Base-by-base conservation (phyloP, 495 filamentous ascomycete species). In the Aspergillus bridgeri region DNA sequence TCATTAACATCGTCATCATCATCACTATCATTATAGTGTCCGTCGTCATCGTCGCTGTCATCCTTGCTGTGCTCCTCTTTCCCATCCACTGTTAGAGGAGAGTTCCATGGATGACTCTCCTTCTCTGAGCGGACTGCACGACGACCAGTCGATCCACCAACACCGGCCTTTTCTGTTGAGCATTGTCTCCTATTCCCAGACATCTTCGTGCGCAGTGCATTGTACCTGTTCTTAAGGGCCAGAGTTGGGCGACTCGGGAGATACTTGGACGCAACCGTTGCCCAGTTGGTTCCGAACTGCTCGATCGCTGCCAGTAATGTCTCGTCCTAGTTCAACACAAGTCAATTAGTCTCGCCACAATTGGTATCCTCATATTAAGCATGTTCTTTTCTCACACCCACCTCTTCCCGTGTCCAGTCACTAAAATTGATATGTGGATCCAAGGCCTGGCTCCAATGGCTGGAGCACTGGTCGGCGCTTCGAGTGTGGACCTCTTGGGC, bases 381-480 rank as follows among this genome's bases (percentile, higher is more conserved):
- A n/a, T n/a, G n/a, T n/a, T n/a, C n/a, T n/a, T n/a, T n/a, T n/a
- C n/a, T n/a, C n/a, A n/a, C n/a, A n/a, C n/a, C n/a, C 19, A 53
- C 51, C 29, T 53, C 51, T 5, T 18, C n/a, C 6, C 19, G n/a
- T 8, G 51, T 42, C 51, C 51, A 53, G 18, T 42, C 27, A 43
- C 51, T 42, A 19, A n/a, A 33, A 19, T 53, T 27, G 3, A 53
- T 23, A 15, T 53, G 17, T 51, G 55, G 61, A 51, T 64, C 51
- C 4, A 64, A 54, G 23, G 19, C 43, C n/a, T 64, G 46, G 27
- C 54, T 64, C 63, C 63, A 66, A 11, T 59, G 63, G 29, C 62
- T 66, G 42, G 63, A 51, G 49, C 63, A 66, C 55, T 66, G 61
- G 20, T 64, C 61, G 6, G 51, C 48, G 53, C 46, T 65, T 24